Base-by-base conservation (phyloP, 2,329 filamentous ascomycete species). In the Fusarium stilboides region DNA sequence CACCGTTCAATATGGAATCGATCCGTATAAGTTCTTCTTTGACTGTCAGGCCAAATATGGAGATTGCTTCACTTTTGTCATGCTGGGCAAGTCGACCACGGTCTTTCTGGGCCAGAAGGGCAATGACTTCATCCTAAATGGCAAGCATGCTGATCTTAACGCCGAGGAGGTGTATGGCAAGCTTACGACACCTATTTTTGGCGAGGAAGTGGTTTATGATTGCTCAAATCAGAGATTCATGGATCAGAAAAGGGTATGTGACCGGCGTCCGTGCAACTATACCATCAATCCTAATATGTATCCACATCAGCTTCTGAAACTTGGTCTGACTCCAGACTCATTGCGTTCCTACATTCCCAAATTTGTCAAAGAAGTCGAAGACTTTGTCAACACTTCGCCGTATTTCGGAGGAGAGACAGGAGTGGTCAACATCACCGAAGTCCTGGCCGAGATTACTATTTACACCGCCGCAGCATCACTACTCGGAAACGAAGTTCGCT, bases 1-100 rank as follows among this genome's bases (percentile, higher is more conserved):
- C 83, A 97, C 94, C 53, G 86, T 98, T 73, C 92, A 89, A 39
- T 98, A 98, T 82, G 95, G 95, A 77, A 97, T 97, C 79, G 94
- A 98, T 76, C 94, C 94, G 7, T 94, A 93, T 76, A 86, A 85
- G 50, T 98, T 97, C 86, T 97, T 98, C 83, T 85, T 74, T 87
- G 89, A 85, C 74, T 87, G 87, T 79, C 89, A 89, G 72, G 85
- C 87, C 74, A 96, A 96, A 88, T 92, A 95, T 78, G 94, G 94
- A 76, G 92, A 97, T 79, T 89, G 94, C 75, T 97, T 96, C 77
- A 97, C 94, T 4, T 97, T 97, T 74, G 83, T 97, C 51, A 87
- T 97, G 31, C 88, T 97, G 33, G 94, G 94, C 67, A 94, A 92
- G 84, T 94, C 93, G 80, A 95, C 92, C 22, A 97, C 94, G 2